Evolutionary conservation across 2,329 filamentous ascomycete species (phyloP).

Genomic region (Cladosporium sp.): DNA sequence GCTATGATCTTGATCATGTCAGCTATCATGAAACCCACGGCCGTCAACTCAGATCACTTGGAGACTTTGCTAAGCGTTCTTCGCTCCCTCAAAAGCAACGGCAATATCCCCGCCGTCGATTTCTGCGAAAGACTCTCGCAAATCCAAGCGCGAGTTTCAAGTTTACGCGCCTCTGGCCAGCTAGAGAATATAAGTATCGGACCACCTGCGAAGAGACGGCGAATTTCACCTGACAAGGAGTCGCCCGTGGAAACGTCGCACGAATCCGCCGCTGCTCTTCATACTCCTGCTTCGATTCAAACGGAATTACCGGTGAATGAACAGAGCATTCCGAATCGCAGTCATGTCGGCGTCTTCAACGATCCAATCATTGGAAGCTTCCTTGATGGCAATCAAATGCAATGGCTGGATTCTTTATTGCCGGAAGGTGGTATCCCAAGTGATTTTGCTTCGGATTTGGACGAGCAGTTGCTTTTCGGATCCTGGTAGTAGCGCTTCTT

Average conservation of each 20-base stretch:
- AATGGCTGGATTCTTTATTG: constrained; percentile 3
- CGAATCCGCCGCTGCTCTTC: neutral
- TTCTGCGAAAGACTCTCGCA: constrained; percentile 39
- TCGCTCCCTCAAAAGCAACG: constrained; percentile 35
- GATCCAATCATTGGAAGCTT: constrained; percentile 22
- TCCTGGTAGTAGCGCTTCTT: constrained; percentile 1
- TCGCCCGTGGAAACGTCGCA: neutral
- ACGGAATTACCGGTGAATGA: constrained; percentile 10
- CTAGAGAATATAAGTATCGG: neutral
- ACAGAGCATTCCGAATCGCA: neutral
- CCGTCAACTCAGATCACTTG: constrained; percentile 34
- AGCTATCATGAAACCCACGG: constrained; percentile 31
- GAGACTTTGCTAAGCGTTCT: constrained; percentile 38
- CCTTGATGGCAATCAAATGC: constrained; percentile 17
- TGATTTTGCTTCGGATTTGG: constrained; percentile 7
- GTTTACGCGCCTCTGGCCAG: neutral
- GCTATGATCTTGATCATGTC: constrained; percentile 44
- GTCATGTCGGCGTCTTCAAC: constrained; percentile 16
- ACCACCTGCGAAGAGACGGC: neutral
- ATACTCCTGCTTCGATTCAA: constrained; percentile 2
- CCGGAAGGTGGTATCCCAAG: constrained; percentile 6
- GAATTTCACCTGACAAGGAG: neutral
- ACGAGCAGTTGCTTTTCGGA: constrained; percentile 6
- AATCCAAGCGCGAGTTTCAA: constrained; percentile 13
- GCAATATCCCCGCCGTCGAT: constrained; percentile 40